These are phyloP conservation scores for Kwoniella sp. DNA, from an alignment of 768 basidiomycete species.

Conservation along the genomic window DNA sequence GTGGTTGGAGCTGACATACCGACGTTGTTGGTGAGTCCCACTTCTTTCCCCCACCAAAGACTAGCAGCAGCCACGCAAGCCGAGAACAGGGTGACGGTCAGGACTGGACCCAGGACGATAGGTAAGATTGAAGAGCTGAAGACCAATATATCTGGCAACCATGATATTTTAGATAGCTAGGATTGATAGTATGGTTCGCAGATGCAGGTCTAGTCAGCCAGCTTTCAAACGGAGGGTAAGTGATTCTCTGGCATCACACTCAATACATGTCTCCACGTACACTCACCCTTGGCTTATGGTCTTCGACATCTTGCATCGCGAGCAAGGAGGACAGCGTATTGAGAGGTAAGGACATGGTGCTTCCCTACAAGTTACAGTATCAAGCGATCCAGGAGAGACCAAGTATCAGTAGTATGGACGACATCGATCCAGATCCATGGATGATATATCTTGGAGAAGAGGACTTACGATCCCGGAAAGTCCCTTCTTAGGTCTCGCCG, in stretches of 20 bases:
- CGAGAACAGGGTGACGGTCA: conserved; percentile 79
- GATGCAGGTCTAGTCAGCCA: too few relatives aligned
- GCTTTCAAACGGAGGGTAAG: too few relatives aligned
- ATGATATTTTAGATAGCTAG: conserved; percentile 61
- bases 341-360: conserved; percentile 21
- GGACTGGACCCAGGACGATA: conserved; percentile 75
- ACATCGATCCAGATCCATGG: too few relatives aligned
- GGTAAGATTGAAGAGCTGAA: conserved; percentile 77
- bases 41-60: conserved; percentile 61
- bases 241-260: too few relatives aligned
- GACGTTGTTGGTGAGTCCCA: conserved; percentile 77
- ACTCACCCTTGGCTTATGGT: conserved; percentile 48
- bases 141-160: conserved; percentile 84
- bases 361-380: conserved; percentile 18
- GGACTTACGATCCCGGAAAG: background rate
- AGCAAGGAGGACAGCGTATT: conserved; percentile 42
- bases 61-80: conserved; percentile 48
- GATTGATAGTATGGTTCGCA: too few relatives aligned
- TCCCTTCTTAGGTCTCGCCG: conserved; percentile 12
- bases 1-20: conserved; percentile 22
- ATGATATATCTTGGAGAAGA: background rate
- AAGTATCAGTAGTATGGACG: too few relatives aligned
- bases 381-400: too few relatives aligned
- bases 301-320: conserved; percentile 47
- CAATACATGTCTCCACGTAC: too few relatives aligned